phyloP scores from a whole-genome alignment of 2,329 filamentous ascomycete genomes.

The Monosporascus sp. region DNA sequence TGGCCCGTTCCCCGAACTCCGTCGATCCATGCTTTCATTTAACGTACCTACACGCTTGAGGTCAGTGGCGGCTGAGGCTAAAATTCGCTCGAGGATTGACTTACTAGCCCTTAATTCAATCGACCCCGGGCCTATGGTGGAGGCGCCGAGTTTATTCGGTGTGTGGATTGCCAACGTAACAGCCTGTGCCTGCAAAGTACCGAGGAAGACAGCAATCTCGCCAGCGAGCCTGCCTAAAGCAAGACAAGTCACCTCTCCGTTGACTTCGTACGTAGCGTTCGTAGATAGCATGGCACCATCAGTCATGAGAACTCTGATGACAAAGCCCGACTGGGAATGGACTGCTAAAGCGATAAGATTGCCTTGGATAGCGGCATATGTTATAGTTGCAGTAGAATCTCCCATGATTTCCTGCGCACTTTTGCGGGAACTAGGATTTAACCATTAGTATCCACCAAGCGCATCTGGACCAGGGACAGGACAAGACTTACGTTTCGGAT shows the following conservation, averaged over 20 bases:
- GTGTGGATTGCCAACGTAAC: conserved; percentile 17
- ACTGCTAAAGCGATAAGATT: conserved; percentile 39
- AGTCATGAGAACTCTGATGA: conserved; percentile 35
- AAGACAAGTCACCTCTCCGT: conserved; percentile 48
- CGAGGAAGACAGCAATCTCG: conserved; percentile 15
- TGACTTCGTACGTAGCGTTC: conserved; percentile 27
- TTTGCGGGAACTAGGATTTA: conserved; percentile 24
- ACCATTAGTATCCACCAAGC: conserved; percentile 5
- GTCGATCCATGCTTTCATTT: neutral
- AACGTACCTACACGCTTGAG: neutral
- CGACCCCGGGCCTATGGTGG: neutral
- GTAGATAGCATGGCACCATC: conserved; percentile 27
- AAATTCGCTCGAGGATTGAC: neutral
- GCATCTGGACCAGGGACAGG: neutral
- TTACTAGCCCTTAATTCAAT: neutral
- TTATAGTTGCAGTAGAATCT: conserved; percentile 24
- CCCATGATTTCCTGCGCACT: conserved; percentile 28
- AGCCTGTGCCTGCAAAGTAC: conserved; percentile 14
- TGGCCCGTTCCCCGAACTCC: neutral
- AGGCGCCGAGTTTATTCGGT: neutral
- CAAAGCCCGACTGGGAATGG: conserved; percentile 30
- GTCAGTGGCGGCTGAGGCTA: neutral
- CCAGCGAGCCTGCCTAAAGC: conserved; percentile 13
- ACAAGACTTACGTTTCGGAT: conserved; percentile 30
- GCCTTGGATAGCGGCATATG: conserved; percentile 38